Percentiles rank a stretch among this genome's conserved stretches.
phyloP scores from a whole-genome alignment of 2,329 filamentous ascomycete species.

The Teratosphaeria nubilosa region DNA sequence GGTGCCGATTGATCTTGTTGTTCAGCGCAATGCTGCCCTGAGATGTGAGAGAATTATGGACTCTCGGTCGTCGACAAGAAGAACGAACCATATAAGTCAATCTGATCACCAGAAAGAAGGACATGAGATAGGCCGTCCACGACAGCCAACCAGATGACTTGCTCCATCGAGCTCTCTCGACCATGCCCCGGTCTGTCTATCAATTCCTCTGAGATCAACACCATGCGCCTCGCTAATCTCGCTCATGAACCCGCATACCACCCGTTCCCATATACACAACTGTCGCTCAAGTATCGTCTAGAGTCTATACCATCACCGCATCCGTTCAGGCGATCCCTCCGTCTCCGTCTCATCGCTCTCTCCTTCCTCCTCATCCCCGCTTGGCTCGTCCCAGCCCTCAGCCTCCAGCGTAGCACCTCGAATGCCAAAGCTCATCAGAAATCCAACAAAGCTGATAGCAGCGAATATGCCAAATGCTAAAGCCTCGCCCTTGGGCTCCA shows the following conservation, averaged over 20 bases:
- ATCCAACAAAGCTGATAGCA: constrained; percentile 70
- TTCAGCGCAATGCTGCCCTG: too few species aligned
- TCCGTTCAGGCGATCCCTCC: not conserved
- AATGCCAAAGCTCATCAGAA: constrained; percentile 69
- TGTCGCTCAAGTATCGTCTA: not conserved
- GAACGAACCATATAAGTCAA: too few species aligned
- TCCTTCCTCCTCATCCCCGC: constrained; percentile 36
- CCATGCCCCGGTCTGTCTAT: too few species aligned
- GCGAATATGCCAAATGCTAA: constrained; percentile 83
- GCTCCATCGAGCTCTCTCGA: too few species aligned
- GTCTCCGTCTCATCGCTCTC: constrained; percentile 25
- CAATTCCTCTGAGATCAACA: not conserved
- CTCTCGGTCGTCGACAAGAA: too few species aligned
- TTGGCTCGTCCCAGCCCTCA: constrained; percentile 43
- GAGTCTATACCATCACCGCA: not conserved
- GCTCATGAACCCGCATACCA: not conserved
- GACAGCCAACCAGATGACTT: too few species aligned
- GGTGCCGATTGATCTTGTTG: too few species aligned
- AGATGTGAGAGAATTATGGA: too few species aligned
- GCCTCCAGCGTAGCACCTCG: constrained; percentile 51
- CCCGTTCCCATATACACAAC: not conserved
- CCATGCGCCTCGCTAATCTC: not conserved
- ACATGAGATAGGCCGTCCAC: too few species aligned
- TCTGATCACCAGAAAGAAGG: too few species aligned
- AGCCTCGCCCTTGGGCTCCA: constrained; percentile 71